These are phyloP conservation scores for Shiraia bambusicola DNA, from an alignment of 2,329 filamentous ascomycete species.

Conservation along the genomic window DNA sequence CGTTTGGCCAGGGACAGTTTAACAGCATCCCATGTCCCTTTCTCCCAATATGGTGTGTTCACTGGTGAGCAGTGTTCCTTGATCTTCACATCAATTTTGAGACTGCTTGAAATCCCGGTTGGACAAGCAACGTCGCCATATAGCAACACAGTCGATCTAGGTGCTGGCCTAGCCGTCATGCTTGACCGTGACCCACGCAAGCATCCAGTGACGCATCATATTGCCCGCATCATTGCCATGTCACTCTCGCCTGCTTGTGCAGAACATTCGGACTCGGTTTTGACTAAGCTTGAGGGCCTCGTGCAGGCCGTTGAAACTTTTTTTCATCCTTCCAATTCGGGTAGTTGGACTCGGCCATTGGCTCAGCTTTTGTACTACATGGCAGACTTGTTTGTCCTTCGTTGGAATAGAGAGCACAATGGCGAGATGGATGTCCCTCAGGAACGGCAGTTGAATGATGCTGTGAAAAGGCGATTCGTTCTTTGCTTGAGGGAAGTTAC, in stretches of 20 bases:
- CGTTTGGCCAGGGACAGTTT: slow-evolving; percentile 83
- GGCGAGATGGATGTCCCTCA: slow-evolving; percentile 85
- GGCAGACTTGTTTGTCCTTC: slow-evolving; percentile 93
- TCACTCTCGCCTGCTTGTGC: slow-evolving; percentile 84
- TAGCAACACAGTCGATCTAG: slow-evolving; percentile 74
- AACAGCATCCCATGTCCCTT: slow-evolving; percentile 71
- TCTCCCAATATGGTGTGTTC: slow-evolving; percentile 86
- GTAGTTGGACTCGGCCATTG: slow-evolving; percentile 84
- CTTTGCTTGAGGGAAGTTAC: slow-evolving; percentile 85
- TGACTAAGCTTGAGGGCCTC: slow-evolving; percentile 84
- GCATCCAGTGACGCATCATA: slow-evolving; percentile 86
- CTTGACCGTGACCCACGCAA: slow-evolving; percentile 92
- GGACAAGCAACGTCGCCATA: slow-evolving; percentile 95
- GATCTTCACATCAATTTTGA: slow-evolving; percentile 87
- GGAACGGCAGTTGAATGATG: slow-evolving; percentile 75
- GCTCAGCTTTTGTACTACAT: slow-evolving; percentile 90
- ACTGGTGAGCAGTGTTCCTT: slow-evolving; percentile 87
- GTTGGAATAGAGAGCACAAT: slow-evolving; percentile 93
- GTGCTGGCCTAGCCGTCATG: slow-evolving; percentile 79
- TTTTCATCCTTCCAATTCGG: slow-evolving; percentile 96
- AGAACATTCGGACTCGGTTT: slow-evolving; percentile 72
- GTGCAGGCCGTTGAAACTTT: slow-evolving; percentile 97
- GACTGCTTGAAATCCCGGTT: slow-evolving; percentile 91
- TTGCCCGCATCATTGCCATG: slow-evolving; percentile 90
- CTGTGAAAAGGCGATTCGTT: slow-evolving; percentile 87